Conservation (phyloP, 306 rosid genomes). For the Echinosophora koreensis region DNA sequence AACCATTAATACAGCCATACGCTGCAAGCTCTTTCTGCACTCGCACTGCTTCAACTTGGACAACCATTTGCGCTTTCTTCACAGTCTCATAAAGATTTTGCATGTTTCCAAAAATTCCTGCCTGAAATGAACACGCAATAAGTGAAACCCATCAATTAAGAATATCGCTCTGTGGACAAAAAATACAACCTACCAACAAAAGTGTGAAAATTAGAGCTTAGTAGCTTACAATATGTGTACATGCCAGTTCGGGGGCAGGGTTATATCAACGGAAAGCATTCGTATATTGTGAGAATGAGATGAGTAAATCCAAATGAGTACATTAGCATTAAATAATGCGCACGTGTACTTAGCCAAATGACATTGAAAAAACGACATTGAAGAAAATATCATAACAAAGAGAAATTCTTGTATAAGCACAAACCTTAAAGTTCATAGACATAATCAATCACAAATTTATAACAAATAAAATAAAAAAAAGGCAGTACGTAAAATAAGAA, state of each 20-base stretch:
- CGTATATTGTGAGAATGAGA: slow-evolving; percentile 19
- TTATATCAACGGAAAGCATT: neutral
- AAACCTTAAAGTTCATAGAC: no score
- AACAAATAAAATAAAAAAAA: no score
- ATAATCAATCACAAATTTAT: no score
- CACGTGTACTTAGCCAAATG: no score
- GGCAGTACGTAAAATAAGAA: no score
- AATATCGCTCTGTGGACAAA: slow-evolving; percentile 32
- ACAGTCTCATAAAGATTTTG: slow-evolving; percentile 81
- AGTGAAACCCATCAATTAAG: slow-evolving; percentile 28
- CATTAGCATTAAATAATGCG: no score
- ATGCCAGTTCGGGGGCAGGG: neutral
- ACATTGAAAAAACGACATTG: no score
- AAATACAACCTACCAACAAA: slow-evolving; percentile 11
- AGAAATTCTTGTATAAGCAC: no score
- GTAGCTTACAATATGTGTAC: neutral
- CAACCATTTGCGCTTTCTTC: slow-evolving; percentile 86
- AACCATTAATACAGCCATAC: slow-evolving; percentile 54
- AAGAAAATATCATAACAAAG: no score
- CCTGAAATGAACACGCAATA: slow-evolving; percentile 55
- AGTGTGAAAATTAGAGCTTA: neutral
- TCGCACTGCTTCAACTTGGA: slow-evolving; percentile 84
- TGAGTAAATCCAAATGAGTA: neutral
- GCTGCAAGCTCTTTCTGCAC: slow-evolving; percentile 88
- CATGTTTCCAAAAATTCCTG: slow-evolving; percentile 82